Conservation (phyloP, 192 early-diverging fungal species). For the Funneliformis mosseae region DNA sequence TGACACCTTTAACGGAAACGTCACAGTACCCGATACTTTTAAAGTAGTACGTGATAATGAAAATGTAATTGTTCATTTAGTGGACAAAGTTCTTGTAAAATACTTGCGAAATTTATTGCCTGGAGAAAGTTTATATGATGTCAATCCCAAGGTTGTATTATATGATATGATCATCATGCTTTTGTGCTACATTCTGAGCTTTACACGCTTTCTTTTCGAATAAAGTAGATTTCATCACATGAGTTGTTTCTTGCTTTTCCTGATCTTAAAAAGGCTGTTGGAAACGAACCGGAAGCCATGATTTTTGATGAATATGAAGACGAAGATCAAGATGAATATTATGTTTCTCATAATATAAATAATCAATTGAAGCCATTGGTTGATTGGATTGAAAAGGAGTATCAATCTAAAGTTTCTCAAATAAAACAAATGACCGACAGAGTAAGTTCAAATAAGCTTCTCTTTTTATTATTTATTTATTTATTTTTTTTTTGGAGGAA, state of each 20-base stretch:
- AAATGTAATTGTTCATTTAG: neutral
- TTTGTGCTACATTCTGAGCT: too few species aligned
- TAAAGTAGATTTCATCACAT: neutral
- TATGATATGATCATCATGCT: neutral
- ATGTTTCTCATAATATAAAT: neutral
- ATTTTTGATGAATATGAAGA: neutral
- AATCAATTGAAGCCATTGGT: too few species aligned
- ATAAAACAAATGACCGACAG: too few species aligned
- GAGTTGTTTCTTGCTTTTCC: neutral
- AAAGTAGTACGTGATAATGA: neutral
- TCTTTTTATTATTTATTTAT: too few species aligned
- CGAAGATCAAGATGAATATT: too few species aligned
- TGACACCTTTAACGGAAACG: too few species aligned
- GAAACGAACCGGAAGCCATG: neutral
- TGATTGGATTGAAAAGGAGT: too few species aligned
- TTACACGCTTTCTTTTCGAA: neutral
- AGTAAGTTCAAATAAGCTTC: too few species aligned
- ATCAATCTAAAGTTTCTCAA: too few species aligned
- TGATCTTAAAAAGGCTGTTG: neutral
- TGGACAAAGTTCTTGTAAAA: neutral
- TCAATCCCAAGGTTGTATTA: neutral
- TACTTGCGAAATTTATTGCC: neutral
- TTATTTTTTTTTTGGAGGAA: neutral
- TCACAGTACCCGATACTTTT: neutral
- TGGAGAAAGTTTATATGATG: neutral